These are phyloP conservation scores for Sphagnurus paluster DNA, from an alignment of 1,284 basidiomycete genomes.

Conservation along the genomic window DNA sequence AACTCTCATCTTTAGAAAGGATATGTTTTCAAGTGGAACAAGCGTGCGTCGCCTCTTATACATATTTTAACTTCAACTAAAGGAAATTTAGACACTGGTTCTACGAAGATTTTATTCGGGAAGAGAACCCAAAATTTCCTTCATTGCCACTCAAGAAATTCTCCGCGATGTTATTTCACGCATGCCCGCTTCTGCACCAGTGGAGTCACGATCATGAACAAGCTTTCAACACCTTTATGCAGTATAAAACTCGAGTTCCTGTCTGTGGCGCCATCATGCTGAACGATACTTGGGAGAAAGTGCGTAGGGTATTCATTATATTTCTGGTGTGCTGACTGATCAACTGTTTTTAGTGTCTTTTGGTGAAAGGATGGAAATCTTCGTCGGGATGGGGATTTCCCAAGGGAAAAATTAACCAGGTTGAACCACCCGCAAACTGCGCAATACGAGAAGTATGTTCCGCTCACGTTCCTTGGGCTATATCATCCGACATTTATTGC, in stretches of 20 bases:
- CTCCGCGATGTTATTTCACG: slow-evolving; percentile 88
- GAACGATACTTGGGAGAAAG: slow-evolving; percentile 91
- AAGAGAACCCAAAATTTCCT: slow-evolving; percentile 85
- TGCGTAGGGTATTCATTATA: slow-evolving; percentile 37
- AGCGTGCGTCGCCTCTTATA: slow-evolving; percentile 64
- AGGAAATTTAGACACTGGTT: slow-evolving; percentile 88
- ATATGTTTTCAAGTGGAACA: slow-evolving; percentile 99
- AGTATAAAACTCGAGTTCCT: slow-evolving; percentile 96
- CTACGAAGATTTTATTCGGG: slow-evolving; percentile 98
- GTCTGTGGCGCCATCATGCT: slow-evolving; percentile 99
- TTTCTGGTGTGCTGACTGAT: too few relatives aligned
- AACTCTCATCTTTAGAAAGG: slow-evolving; percentile 88
- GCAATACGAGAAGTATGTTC: slow-evolving; percentile 82
- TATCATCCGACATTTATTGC: not conserved
- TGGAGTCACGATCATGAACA: slow-evolving; percentile 81
- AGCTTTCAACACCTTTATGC: slow-evolving; percentile 83
- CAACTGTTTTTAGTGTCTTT: slow-evolving; percentile 62
- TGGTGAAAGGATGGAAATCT: slow-evolving; percentile 98
- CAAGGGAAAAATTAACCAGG: slow-evolving; percentile 98
- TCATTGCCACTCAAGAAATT: slow-evolving; percentile 91
- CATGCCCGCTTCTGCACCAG: slow-evolving; percentile 78
- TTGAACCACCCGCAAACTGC: slow-evolving; percentile 81
- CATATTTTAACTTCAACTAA: slow-evolving; percentile 13
- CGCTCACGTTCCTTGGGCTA: slow-evolving; percentile 20
- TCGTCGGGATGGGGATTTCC: slow-evolving; percentile 98